Evolutionary conservation across 306 rosid species (phyloP).

Genomic region (Vicia sativa): DNA sequence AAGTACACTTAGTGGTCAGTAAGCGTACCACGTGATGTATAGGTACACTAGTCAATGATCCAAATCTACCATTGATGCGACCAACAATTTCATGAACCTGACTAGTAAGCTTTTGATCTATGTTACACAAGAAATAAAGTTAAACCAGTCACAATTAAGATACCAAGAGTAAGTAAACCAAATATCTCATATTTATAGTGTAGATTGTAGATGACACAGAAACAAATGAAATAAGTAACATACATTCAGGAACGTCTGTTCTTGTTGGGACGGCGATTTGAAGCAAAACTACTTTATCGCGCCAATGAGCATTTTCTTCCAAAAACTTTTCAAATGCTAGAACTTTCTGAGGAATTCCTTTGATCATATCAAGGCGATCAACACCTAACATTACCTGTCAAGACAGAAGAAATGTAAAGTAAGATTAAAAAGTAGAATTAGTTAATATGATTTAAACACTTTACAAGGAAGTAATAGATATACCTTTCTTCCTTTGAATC

Average conservation of each 20-base stretch:
- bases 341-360: constrained; percentile 94
- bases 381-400: constrained; percentile 92
- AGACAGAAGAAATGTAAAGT: constrained; percentile 13
- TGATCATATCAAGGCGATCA: constrained; percentile 97
- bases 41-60: constrained; percentile 92
- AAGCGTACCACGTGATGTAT: constrained; percentile 86
- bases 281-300: constrained; percentile 89
- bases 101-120: constrained; percentile 92
- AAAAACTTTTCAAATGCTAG: constrained; percentile 94
- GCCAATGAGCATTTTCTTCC: constrained; percentile 90
- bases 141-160: constrained; percentile 27
- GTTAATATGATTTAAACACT: constrained; percentile 12
- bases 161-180: background rate
- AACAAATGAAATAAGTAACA: constrained; percentile 37
- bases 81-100: constrained; percentile 99
- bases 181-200: too few relatives aligned
- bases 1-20: too few relatives aligned
- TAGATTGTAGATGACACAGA: background rate
- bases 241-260: constrained; percentile 93
- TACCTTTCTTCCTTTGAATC: constrained; percentile 91
- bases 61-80: constrained; percentile 96
- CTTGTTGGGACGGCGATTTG: constrained; percentile 97
- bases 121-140: constrained; percentile 44
- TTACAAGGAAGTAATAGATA: constrained; percentile 32
- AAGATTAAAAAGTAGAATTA: constrained; percentile 3